Percentiles rank a stretch among this genome's conserved stretches.
phyloP scores from a whole-genome alignment of 1,139 yeast genomes.

The Yamadazyma triangularis region DNA sequence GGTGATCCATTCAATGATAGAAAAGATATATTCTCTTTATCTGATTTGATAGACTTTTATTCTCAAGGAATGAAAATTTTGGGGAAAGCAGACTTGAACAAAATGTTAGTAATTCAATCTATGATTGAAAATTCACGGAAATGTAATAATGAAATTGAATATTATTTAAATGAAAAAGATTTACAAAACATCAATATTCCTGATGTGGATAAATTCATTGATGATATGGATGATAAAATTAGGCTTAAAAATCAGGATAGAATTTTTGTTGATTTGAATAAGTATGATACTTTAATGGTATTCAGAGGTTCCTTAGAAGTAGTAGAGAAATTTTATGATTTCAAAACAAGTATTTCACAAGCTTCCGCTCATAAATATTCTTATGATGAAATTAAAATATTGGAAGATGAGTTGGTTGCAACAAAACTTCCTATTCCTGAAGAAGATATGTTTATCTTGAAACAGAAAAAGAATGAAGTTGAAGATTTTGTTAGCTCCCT shows the following conservation, averaged over 20 bases:
- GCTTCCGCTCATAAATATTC: conserved; percentile 7
- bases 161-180: conserved; percentile 14
- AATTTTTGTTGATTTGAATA: conserved; percentile 10
- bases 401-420: conserved; percentile 19
- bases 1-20: conserved; percentile 36
- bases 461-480: conserved; percentile 11
- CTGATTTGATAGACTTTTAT: conserved; percentile 31
- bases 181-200: conserved; percentile 5
- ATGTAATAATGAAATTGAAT: conserved; percentile 23
- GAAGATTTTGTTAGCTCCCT: conserved; percentile 39
- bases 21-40: conserved; percentile 34
- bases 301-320: conserved; percentile 11
- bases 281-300: conserved; percentile 11
- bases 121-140: conserved; percentile 27
- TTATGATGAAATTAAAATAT: conserved; percentile 22
- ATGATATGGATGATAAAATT: conserved; percentile 11
- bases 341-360: conserved; percentile 3
- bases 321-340: conserved; percentile 8
- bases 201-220: conserved; percentile 10
- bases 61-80: conserved; percentile 37
- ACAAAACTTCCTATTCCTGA: conserved; percentile 23
- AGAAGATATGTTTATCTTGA: conserved; percentile 11
- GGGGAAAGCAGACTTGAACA: conserved; percentile 22
- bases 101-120: conserved; percentile 18
- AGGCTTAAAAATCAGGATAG: conserved; percentile 8